Percentiles rank a stretch among this genome's conserved stretches.
phyloP scores from a whole-genome alignment of 352 stramenopile genomes.

The Globisporangium splendens region DNA sequence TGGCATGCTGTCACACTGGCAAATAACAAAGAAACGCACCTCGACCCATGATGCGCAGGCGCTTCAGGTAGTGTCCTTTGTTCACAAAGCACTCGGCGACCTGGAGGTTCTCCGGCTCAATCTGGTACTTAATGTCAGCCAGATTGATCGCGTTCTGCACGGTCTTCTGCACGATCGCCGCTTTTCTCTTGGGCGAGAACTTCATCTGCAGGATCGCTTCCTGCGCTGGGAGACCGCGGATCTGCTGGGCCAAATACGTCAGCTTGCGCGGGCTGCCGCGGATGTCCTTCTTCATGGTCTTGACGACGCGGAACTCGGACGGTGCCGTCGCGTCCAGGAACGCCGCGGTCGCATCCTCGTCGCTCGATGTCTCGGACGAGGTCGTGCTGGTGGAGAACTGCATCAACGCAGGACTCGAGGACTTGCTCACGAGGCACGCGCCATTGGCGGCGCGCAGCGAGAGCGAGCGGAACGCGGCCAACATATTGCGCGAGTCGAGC shows the following conservation, averaged over 20 bases:
- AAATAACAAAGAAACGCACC: constrained; percentile 25
- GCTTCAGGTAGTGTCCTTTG: constrained; percentile 82
- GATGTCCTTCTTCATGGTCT: constrained; percentile 82
- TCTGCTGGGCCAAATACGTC: constrained; percentile 79
- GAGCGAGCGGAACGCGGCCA: constrained; percentile 57
- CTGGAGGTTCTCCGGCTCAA: constrained; percentile 82
- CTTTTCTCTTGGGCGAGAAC: constrained; percentile 84
- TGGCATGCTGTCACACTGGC: not conserved
- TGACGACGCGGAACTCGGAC: constrained; percentile 49
- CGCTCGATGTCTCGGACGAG: constrained; percentile 20
- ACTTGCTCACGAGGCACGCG: constrained; percentile 15
- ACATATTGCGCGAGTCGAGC: constrained; percentile 28
- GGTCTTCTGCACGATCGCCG: constrained; percentile 80
- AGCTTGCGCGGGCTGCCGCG: constrained; percentile 80
- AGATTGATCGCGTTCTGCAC: constrained; percentile 87
- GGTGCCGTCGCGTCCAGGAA: constrained; percentile 65
- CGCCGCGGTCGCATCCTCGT: constrained; percentile 48
- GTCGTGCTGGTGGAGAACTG: constrained; percentile 38
- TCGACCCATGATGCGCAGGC: constrained; percentile 81
- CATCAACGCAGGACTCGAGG: constrained; percentile 12
- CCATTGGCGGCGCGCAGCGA: constrained; percentile 48
- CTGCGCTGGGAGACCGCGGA: constrained; percentile 66
- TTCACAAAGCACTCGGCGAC: constrained; percentile 84
- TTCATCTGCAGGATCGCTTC: constrained; percentile 85
- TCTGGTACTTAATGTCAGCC: constrained; percentile 86